phyloP scores from a whole-genome alignment of 257 asterid species.

The Paraleonurus japonicus region DNA sequence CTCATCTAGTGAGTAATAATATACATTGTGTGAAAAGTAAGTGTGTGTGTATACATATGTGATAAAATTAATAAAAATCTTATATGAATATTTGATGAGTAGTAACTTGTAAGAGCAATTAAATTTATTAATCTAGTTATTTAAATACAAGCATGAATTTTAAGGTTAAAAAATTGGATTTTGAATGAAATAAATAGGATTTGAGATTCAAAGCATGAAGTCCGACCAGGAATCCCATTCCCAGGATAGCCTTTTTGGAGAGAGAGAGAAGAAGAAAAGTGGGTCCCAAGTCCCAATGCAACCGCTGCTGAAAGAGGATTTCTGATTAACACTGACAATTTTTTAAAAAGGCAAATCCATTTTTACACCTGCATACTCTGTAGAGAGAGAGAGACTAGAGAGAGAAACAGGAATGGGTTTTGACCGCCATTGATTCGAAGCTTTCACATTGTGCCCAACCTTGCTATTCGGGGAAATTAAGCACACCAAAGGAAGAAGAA shows the following conservation, averaged over 20 bases:
- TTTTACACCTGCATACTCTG: slow-evolving; percentile 4
- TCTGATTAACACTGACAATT: slow-evolving; percentile 20
- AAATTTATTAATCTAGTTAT: too few relatives aligned
- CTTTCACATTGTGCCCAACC: slow-evolving; percentile 27
- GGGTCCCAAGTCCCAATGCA: slow-evolving; percentile 44
- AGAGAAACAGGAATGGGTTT: slow-evolving; percentile 3
- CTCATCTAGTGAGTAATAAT: too few relatives aligned
- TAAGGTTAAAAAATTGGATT: too few relatives aligned
- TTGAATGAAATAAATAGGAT: too few relatives aligned
- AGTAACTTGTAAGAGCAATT: too few relatives aligned
- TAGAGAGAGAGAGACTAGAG: slow-evolving; percentile 11
- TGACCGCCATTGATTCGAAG: slow-evolving; percentile 49
- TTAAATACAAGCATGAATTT: too few relatives aligned
- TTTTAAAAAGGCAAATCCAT: slow-evolving; percentile 23
- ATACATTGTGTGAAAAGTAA: too few relatives aligned
- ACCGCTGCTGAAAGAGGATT: slow-evolving; percentile 32
- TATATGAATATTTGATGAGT: too few relatives aligned
- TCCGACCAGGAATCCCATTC: neutral
- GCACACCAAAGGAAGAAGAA: neutral
- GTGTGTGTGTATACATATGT: too few relatives aligned
- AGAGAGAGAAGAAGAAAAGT: neutral
- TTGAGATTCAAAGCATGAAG: neutral
- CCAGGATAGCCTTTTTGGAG: neutral
- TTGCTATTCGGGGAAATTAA: slow-evolving; percentile 5
- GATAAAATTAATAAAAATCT: too few relatives aligned